These are phyloP conservation scores for Aspergillus brasiliensis DNA, from an alignment of 2,329 filamentous ascomycete species.

Conservation along the genomic window DNA sequence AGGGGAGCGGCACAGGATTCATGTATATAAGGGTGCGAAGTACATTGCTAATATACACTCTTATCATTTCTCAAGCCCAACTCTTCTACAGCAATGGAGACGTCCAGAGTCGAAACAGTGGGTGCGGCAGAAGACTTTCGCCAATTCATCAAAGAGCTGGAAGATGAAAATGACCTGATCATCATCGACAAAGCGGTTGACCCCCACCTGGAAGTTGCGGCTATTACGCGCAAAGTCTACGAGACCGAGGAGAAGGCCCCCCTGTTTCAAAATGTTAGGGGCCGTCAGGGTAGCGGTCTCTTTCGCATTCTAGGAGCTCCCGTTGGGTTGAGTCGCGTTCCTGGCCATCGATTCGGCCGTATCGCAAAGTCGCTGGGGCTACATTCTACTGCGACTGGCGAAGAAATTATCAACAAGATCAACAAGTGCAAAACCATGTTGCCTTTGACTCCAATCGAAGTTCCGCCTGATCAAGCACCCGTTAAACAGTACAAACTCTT, in stretches of 20 bases:
- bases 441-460: slow-evolving; percentile 36
- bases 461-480: slow-evolving; percentile 36
- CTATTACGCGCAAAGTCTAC: slow-evolving; percentile 28
- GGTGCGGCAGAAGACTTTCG: slow-evolving; percentile 13
- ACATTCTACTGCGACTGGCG: slow-evolving; percentile 39
- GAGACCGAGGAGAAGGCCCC: slow-evolving; percentile 53
- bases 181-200: slow-evolving; percentile 20
- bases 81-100: background rate
- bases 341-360: slow-evolving; percentile 42
- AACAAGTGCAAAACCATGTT: slow-evolving; percentile 33
- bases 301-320: slow-evolving; percentile 53
- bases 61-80: background rate
- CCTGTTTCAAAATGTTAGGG: slow-evolving; percentile 56
- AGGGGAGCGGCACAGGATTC: no score
- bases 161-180: slow-evolving; percentile 22
- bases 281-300: slow-evolving; percentile 45
- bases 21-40: no score
- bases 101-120: background rate
- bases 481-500: slow-evolving; percentile 48
- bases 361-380: slow-evolving; percentile 48
- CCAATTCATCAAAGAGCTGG: slow-evolving; percentile 21
- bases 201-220: slow-evolving; percentile 22
- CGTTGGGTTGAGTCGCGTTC: slow-evolving; percentile 38
- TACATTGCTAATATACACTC: background rate
- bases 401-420: slow-evolving; percentile 49